phyloP scores from a whole-genome alignment of 2,329 filamentous ascomycete genomes.

The Hypoxylon sp. region DNA sequence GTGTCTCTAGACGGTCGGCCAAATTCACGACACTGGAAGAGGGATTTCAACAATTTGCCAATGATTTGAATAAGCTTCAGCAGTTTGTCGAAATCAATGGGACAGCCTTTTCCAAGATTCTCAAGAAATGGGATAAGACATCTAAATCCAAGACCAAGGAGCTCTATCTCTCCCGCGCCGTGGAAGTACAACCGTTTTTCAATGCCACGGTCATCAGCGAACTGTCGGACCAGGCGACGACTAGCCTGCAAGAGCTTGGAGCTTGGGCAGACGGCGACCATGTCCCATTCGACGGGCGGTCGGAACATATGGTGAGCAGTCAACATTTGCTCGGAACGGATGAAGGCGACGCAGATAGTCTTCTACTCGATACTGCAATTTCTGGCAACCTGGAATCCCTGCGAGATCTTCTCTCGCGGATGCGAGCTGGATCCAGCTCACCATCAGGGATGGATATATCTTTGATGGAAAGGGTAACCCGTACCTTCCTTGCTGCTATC shows the following conservation, averaged over 20 bases:
- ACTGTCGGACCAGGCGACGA: conserved; percentile 95
- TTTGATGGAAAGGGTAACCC: conserved; percentile 82
- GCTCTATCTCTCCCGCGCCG: conserved; percentile 93
- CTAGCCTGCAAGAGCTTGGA: conserved; percentile 92
- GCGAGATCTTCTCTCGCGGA: conserved; percentile 83
- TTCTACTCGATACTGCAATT: conserved; percentile 89
- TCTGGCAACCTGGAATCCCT: conserved; percentile 83
- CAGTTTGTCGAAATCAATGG: conserved; percentile 99
- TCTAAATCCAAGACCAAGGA: conserved; percentile 99
- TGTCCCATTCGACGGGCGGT: conserved; percentile 79
- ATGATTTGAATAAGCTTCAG: conserved; percentile 96
- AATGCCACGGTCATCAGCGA: conserved; percentile 97
- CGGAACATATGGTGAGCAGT: conserved; percentile 76
- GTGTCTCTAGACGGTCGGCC: conserved; percentile 87
- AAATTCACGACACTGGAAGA: conserved; percentile 96
- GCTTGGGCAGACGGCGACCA: conserved; percentile 98
- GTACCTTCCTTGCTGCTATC: conserved; percentile 91
- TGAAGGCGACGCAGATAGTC: conserved; percentile 89
- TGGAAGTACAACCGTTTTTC: conserved; percentile 98
- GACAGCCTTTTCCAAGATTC: conserved; percentile 96
- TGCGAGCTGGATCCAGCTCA: conserved; percentile 70
- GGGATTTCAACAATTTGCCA: conserved; percentile 97
- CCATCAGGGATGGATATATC: conserved; percentile 64
- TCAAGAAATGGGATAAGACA: conserved; percentile 99
- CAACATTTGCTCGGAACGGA: conserved; percentile 80